Evolutionary conservation across 257 asterid species (phyloP).

Genomic region (Osmanthus fragrans): DNA sequence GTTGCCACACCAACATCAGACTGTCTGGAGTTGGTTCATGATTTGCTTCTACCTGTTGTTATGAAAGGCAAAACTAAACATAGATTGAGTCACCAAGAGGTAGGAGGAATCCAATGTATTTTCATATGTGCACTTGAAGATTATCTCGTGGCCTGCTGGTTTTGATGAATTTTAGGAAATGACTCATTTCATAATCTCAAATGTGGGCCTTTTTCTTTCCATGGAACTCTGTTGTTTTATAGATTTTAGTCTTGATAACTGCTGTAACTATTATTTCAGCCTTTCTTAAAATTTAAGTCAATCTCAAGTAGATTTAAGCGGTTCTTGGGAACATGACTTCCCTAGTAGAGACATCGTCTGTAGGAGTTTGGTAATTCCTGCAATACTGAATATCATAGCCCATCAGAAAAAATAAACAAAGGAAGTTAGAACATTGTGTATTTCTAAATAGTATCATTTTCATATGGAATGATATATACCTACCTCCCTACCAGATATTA

Average conservation of each 20-base stretch:
- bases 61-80: constrained; percentile 61
- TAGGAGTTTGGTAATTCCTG: neutral
- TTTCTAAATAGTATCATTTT: neutral
- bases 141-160: neutral
- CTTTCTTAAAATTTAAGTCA: neutral
- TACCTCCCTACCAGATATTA: neutral
- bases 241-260: constrained; percentile 9
- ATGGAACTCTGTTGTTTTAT: neutral
- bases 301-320: neutral
- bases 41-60: constrained; percentile 77
- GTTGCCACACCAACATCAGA: constrained; percentile 97
- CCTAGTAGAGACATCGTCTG: neutral
- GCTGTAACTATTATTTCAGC: neutral
- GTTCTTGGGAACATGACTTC: neutral
- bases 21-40: constrained; percentile 74
- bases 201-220: neutral
- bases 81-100: constrained; percentile 95
- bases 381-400: neutral
- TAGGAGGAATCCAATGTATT: constrained; percentile 30
- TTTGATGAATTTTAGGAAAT: neutral
- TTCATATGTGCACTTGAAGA: neutral
- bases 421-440: neutral
- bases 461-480: neutral
- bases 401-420: neutral
- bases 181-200: neutral